Base-by-base conservation (phyloP, 148 eudicot species). In the Cornus florida region DNA sequence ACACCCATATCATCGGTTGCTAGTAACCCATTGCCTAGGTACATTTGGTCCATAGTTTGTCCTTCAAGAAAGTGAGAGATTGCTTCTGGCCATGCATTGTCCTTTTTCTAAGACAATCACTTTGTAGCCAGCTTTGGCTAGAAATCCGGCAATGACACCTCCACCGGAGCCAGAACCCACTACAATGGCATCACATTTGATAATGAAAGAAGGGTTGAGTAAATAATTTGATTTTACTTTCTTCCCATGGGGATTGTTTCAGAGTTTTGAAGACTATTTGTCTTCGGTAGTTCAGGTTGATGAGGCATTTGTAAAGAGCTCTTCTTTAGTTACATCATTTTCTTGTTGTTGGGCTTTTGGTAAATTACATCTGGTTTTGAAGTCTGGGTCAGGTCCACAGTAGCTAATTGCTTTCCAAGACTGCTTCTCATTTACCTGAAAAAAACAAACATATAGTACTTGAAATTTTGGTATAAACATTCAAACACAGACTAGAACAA, bases 131-230 rank as follows among this genome's bases (percentile, higher is more conserved):
- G 95, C 90, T 39, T 88, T 77, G 3, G 97, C 93, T 32, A 93
- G 82, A 41, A 89, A 83, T 5, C 97, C 97, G 0, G 94, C 95
- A 6, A 86, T 83, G 1, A 93, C 89, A 0, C 97, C 93, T 0
- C 95, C 97, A 0, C 97, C 97, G 0, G 91, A 87, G 43, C 97
- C 97, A 0, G 97, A 91, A 2, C 97, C 97, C 0, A 93, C 86
- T 10, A 93, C 92, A 0, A 91, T 94, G 0, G 74, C 97, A 22
- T 93, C 95, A 50, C 97, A 93, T 67, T 81, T 87, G 75, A 89
- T 81, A 4, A 78, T 59, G 79, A 93, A 57, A 17, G 84, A 50
- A 20, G 89, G 90, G 14, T 60, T 73, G 24, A 41, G 16, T 3
- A 76, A 73, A 7, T 67, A n/a, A n/a, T n/a, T 67, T 67, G 75